A percentile compares a stretch with the other conserved stretches of the same genome.
phyloP scores from a whole-genome alignment of 2,329 filamentous ascomycete genomes.

The Curvularia verruculosa region DNA sequence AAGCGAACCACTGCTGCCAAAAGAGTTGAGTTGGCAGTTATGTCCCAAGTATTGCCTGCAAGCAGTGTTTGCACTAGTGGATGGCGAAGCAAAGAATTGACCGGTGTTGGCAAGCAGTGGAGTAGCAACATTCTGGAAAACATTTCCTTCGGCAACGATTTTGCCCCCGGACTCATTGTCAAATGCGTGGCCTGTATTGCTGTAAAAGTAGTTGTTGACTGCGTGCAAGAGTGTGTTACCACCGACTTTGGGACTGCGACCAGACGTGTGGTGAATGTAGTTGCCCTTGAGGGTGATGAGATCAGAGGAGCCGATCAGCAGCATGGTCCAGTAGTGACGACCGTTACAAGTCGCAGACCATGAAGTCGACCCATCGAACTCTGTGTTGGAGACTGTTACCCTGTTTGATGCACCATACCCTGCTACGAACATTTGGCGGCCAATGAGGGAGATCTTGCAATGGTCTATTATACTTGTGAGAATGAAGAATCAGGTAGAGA shows the following conservation, averaged over 20 bases:
- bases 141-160: conserved; percentile 63
- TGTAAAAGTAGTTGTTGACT: conserved; percentile 68
- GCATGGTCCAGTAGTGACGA: conserved; percentile 65
- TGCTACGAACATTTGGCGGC: conserved; percentile 66
- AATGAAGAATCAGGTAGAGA: neutral
- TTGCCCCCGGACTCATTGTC: conserved; percentile 51
- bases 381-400: conserved; percentile 66
- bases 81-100: conserved; percentile 46
- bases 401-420: conserved; percentile 60
- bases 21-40: conserved; percentile 59
- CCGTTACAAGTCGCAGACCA: conserved; percentile 65
- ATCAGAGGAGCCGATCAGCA: conserved; percentile 62
- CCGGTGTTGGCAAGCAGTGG: conserved; percentile 52
- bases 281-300: conserved; percentile 65
- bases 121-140: conserved; percentile 61
- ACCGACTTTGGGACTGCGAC: conserved; percentile 63
- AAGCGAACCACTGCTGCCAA: conserved; percentile 37
- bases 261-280: conserved; percentile 65
- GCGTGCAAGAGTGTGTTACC: conserved; percentile 64
- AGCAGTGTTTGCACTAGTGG: conserved; percentile 31
- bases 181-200: conserved; percentile 64
- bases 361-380: conserved; percentile 61
- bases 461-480: conserved; percentile 25
- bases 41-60: conserved; percentile 59
- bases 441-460: conserved; percentile 60